Conservation (phyloP, 2,329 filamentous ascomycete species). For the Phaeosphaeriaceae sp. region DNA sequence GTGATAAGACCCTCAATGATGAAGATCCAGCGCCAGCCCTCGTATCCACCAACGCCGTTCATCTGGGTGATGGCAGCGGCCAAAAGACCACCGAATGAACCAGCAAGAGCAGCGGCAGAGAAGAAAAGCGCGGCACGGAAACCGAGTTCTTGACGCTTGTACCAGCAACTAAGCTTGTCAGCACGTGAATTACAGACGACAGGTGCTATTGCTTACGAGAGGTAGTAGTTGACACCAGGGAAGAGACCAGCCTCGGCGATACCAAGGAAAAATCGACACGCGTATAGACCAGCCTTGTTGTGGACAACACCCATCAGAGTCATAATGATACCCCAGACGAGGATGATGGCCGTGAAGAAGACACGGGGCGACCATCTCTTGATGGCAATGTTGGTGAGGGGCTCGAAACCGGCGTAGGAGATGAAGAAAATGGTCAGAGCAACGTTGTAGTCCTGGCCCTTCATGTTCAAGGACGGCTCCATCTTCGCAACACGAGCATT, state of each 20-base stretch:
- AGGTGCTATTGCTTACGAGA: slow-evolving; percentile 55
- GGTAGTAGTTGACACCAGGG: slow-evolving; percentile 60
- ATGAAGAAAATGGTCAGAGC: slow-evolving; percentile 73
- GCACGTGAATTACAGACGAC: not conserved
- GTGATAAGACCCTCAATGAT: slow-evolving; percentile 49
- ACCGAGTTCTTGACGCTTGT: slow-evolving; percentile 63
- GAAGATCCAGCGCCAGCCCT: slow-evolving; percentile 43
- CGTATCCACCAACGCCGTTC: slow-evolving; percentile 60
- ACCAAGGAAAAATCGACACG: slow-evolving; percentile 48
- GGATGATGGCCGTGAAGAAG: slow-evolving; percentile 57
- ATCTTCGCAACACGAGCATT: slow-evolving; percentile 56
- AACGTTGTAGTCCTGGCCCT: slow-evolving; percentile 68
- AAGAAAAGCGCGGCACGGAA: slow-evolving; percentile 67
- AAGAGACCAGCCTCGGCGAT: slow-evolving; percentile 50
- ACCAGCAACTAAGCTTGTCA: slow-evolving; percentile 55
- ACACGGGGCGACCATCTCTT: slow-evolving; percentile 64
- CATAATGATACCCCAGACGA: slow-evolving; percentile 57
- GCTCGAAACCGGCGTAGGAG: slow-evolving; percentile 57
- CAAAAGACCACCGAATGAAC: slow-evolving; percentile 68
- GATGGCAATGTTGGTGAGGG: slow-evolving; percentile 68
- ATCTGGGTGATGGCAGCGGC: slow-evolving; percentile 68
- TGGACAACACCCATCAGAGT: slow-evolving; percentile 59
- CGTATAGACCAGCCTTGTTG: slow-evolving; percentile 46
- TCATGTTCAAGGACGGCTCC: slow-evolving; percentile 37
- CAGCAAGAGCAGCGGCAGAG: slow-evolving; percentile 65